A percentile compares a stretch with the other conserved stretches of the same genome.
Conservation (phyloP, 371 early-diverging fungal species). For the Catenaria anguillulae region DNA sequence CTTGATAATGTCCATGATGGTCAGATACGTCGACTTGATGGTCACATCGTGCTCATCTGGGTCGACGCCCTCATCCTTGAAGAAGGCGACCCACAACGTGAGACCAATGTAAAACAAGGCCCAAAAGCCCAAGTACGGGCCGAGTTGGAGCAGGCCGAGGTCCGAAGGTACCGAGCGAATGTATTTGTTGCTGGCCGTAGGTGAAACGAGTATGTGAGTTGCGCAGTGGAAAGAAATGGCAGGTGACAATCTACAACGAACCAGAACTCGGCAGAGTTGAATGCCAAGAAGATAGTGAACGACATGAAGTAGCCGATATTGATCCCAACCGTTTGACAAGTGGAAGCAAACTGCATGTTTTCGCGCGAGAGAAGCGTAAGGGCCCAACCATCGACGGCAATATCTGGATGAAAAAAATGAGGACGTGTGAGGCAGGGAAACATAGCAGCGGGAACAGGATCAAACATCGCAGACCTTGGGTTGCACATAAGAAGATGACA, state of each 20-base stretch:
- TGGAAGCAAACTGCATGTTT: slow-evolving; percentile 72
- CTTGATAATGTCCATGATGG: slow-evolving; percentile 53
- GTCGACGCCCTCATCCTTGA: slow-evolving; percentile 49
- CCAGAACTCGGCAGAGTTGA: slow-evolving; percentile 82
- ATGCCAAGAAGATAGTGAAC: slow-evolving; percentile 88
- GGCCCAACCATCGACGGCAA: slow-evolving; percentile 97
- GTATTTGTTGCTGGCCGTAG: slow-evolving; percentile 86
- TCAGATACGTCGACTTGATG: slow-evolving; percentile 31
- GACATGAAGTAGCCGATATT: slow-evolving; percentile 89
- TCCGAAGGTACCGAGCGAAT: slow-evolving; percentile 52
- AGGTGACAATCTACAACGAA: no score
- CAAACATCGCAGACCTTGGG: slow-evolving; percentile 41
- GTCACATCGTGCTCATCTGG: slow-evolving; percentile 18
- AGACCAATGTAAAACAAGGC: slow-evolving; percentile 66
- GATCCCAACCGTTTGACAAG: slow-evolving; percentile 90
- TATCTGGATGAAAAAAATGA: no score
- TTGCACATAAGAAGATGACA: slow-evolving; percentile 85
- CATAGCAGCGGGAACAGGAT: no score
- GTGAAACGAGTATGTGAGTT: no score
- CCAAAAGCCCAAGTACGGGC: slow-evolving; percentile 85
- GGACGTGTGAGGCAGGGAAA: no score
- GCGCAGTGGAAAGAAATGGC: no score
- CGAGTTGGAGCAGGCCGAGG: slow-evolving; percentile 58
- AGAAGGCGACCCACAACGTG: slow-evolving; percentile 61
- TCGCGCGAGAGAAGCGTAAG: slow-evolving; percentile 77